A percentile compares a stretch with the other conserved stretches of the same genome.
Evolutionary conservation across 2,329 filamentous ascomycete species (phyloP).

Genomic region (Fusarium concolor): DNA sequence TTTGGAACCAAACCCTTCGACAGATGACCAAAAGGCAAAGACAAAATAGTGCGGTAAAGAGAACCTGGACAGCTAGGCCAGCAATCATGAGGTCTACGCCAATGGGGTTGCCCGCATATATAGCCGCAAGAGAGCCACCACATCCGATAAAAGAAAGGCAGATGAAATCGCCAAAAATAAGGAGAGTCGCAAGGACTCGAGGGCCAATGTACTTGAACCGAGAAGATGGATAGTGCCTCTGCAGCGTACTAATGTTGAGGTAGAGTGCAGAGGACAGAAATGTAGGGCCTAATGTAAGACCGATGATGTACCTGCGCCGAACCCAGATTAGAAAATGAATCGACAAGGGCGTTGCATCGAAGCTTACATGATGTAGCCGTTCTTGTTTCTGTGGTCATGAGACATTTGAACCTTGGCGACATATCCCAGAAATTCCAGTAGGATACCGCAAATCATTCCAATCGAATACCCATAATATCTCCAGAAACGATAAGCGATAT

Average conservation of each 20-base stretch:
- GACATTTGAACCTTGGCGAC: background rate
- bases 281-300: background rate
- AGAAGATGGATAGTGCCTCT: background rate
- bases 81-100: background rate
- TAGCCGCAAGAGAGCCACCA: background rate
- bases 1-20: background rate
- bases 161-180: background rate
- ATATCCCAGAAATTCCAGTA: background rate
- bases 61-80: background rate
- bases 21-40: background rate
- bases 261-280: constrained; percentile 3
- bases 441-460: background rate
- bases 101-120: background rate
- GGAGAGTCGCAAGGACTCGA: accelerated
- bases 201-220: background rate
- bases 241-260: background rate
- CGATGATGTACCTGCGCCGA: background rate
- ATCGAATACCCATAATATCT: background rate
- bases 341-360: no score
- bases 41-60: background rate
- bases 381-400: background rate
- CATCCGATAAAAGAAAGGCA: constrained; percentile 1
- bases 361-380: background rate
- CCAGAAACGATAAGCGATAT: background rate
- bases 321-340: no score